Base-by-base conservation (phyloP, 129 eudicot genomes). In the Glebionis coronaria region DNA sequence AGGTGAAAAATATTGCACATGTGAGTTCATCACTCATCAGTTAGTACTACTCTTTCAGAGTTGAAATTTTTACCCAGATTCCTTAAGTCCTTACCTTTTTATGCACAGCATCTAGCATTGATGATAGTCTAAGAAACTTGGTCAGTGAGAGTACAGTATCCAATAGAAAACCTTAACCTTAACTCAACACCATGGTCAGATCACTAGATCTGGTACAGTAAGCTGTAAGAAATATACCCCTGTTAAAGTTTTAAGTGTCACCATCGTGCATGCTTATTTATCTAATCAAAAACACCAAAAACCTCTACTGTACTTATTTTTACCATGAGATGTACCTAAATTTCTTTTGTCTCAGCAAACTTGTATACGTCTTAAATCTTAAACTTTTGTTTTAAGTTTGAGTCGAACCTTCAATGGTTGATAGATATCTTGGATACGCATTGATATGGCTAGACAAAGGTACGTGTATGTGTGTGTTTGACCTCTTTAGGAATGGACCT, bases 181-280 rank as follows among this genome's bases (percentile, higher is more conserved):
- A 67, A 56, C 45, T 31, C 51, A 67, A 44, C 58, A 67, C 60
- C 18, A 53, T 68, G 64, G 44, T 29, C 64, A 59, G 44, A 59
- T 59, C 15, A 59, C 50, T 31, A 67, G 7, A 67, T 67, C 72
- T 15, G 42, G 42, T 40, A 45, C 19, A 25, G 46, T 63, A 71
- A 11, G 25, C 40, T 31, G 11, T 18, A 12, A 57, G 46, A 25
- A 25, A n/a, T 68, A 38, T n/a, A 44, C 44, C 50, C 72, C 50
- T 16, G 13, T 23, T 31, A 52, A 4, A 42, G 38, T 35, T 11
- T 6, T 35, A 35, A 35, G 54, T 3, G 19, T 12, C 46, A 67
- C 15, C 64, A 21, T 54, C 21, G 23, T 10, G n/a, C 40, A 49
- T 49, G 54, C n/a, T n/a, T n/a, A n/a, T n/a, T n/a, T n/a, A n/a